Evolutionary conservation across 2,329 filamentous ascomycete species (phyloP).

Genomic region (Cercospora sp.): DNA sequence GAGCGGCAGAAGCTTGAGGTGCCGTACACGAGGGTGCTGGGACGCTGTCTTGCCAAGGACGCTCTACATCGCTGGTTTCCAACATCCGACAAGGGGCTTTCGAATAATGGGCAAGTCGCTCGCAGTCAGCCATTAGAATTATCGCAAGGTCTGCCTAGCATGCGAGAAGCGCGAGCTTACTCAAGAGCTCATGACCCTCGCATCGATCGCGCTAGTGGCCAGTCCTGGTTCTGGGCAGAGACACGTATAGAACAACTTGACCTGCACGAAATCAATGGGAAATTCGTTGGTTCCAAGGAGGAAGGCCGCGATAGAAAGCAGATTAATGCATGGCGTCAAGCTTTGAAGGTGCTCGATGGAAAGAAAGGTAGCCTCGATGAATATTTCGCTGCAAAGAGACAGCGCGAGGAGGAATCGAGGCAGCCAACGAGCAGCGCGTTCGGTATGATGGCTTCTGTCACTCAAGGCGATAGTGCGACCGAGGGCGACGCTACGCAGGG

Average conservation of each 20-base stretch:
- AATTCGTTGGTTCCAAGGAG: conserved; percentile 26
- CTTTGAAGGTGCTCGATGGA: conserved; percentile 34
- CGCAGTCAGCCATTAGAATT: conserved; percentile 17
- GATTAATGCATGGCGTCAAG: conserved; percentile 32
- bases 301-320: conserved; percentile 24
- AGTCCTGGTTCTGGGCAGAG: conserved; percentile 61
- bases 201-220: conserved; percentile 42
- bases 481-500: conserved; percentile 19
- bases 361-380: conserved; percentile 31
- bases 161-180: conserved; percentile 51
- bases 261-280: conserved; percentile 40
- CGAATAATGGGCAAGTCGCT: not conserved
- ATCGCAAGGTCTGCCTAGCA: conserved; percentile 47
- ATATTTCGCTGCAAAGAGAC: conserved; percentile 30
- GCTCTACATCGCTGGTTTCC: conserved; percentile 50
- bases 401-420: conserved; percentile 23
- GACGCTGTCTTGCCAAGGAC: conserved; percentile 56
- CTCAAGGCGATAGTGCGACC: conserved; percentile 14
- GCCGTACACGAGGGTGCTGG: conserved; percentile 55
- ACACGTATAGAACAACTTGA: conserved; percentile 58
- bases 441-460: conserved; percentile 23
- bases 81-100: not conserved
- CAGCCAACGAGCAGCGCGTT: conserved; percentile 13
- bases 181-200: conserved; percentile 51
- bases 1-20: conserved; percentile 45